Conservation (phyloP, 2,329 filamentous ascomycete species). For the Nemania sp. region DNA sequence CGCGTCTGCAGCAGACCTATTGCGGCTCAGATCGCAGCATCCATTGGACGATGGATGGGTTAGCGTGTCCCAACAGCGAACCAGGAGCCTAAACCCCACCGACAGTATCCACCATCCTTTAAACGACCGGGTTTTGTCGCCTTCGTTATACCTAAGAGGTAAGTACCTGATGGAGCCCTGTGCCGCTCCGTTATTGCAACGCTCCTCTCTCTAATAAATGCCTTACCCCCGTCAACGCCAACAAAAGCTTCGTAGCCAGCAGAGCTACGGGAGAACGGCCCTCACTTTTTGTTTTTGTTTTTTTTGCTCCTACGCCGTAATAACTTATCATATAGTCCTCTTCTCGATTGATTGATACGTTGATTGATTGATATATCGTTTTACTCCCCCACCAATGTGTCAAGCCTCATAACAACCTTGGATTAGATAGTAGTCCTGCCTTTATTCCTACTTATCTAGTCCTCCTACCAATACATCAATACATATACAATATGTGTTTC, state of each 20-base stretch:
- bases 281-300: constrained; percentile 23
- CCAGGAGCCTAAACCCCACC: neutral
- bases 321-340: constrained; percentile 4
- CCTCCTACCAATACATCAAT: no score
- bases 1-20: neutral
- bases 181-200: constrained; percentile 7
- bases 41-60: neutral
- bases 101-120: neutral
- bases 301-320: constrained; percentile 12
- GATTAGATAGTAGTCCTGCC: neutral
- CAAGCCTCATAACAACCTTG: neutral
- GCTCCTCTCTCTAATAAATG: constrained; percentile 14
- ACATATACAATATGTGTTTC: neutral
- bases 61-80: neutral
- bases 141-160: neutral
- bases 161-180: neutral
- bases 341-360: neutral
- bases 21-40: neutral
- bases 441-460: neutral
- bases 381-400: neutral
- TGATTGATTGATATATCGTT: neutral
- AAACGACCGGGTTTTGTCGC: neutral
- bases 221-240: constrained; percentile 2
- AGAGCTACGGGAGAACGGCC: neutral
- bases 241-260: neutral